phyloP scores from a whole-genome alignment of 1,139 yeast species.

The Debaryomycetaceae sp. region DNA sequence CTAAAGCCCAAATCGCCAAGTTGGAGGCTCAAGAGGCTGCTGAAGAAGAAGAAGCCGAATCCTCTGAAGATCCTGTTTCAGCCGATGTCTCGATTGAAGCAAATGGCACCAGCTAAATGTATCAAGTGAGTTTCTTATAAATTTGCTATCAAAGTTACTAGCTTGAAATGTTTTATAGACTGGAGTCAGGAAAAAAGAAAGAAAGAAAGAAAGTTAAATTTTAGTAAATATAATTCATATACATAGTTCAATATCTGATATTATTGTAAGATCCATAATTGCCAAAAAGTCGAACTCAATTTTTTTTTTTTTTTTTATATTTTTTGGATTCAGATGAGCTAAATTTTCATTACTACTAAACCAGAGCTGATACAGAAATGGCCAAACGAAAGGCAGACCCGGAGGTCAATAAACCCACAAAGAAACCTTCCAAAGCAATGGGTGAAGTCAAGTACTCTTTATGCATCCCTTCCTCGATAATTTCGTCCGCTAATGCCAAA shows the following conservation, averaged over 20 bases:
- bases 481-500: slow-evolving; percentile 50
- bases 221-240: background rate
- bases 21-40: slow-evolving; percentile 45
- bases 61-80: slow-evolving; percentile 20
- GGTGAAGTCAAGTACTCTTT: slow-evolving; percentile 37
- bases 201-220: too few species aligned
- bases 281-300: background rate
- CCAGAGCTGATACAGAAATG: too few species aligned
- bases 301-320: slow-evolving; percentile 2
- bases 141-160: background rate
- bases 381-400: slow-evolving; percentile 28
- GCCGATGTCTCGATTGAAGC: slow-evolving; percentile 14
- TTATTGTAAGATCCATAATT: background rate
- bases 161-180: background rate
- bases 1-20: slow-evolving; percentile 72
- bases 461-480: slow-evolving; percentile 65
- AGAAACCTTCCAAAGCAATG: slow-evolving; percentile 28
- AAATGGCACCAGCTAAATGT: background rate
- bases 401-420: slow-evolving; percentile 21
- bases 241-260: background rate
- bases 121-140: background rate
- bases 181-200: background rate
- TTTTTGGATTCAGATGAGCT: slow-evolving; percentile 3
- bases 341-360: slow-evolving; percentile 1
- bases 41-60: slow-evolving; percentile 23